phyloP scores from a whole-genome alignment of 148 eudicot genomes.

The Selenicereus undatus region DNA sequence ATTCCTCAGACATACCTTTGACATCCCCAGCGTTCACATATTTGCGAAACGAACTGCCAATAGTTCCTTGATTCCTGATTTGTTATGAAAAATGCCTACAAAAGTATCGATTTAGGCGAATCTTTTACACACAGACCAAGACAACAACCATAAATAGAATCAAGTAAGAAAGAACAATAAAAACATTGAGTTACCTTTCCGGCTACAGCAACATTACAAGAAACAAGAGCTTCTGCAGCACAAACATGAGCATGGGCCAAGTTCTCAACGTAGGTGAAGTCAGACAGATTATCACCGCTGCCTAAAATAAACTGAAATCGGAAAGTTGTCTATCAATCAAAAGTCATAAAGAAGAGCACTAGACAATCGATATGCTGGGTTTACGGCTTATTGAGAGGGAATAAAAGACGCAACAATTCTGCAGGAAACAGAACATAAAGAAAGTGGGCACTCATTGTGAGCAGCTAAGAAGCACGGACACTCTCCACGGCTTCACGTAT shows the following conservation, averaged over 20 bases:
- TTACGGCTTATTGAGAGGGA: neutral
- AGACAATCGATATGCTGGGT: neutral
- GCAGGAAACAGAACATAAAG: neutral
- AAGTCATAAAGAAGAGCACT: neutral
- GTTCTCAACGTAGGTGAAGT: slow-evolving; percentile 93
- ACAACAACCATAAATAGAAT: neutral
- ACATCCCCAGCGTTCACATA: slow-evolving; percentile 72
- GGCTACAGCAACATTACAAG: slow-evolving; percentile 48
- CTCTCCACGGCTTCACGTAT: no score
- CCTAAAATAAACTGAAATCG: slow-evolving; percentile 91
- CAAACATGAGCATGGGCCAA: slow-evolving; percentile 89
- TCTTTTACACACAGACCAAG: slow-evolving; percentile 12
- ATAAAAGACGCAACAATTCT: neutral
- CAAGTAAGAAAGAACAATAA: neutral
- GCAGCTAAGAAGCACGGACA: no score
- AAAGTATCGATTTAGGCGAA: slow-evolving; percentile 9
- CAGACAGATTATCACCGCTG: slow-evolving; percentile 53
- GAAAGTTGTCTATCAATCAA: slow-evolving; percentile 44
- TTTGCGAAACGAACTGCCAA: slow-evolving; percentile 60
- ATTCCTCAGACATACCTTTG: slow-evolving; percentile 50
- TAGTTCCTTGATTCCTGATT: slow-evolving; percentile 73
- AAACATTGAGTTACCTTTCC: slow-evolving; percentile 60
- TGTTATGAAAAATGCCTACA: slow-evolving; percentile 81
- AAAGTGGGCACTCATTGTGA: neutral
- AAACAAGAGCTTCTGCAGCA: slow-evolving; percentile 75